Percentiles rank a stretch among this genome's conserved stretches.
Conservation (phyloP, 2,329 filamentous ascomycete genomes). For the Metarhizium guizhouense region DNA sequence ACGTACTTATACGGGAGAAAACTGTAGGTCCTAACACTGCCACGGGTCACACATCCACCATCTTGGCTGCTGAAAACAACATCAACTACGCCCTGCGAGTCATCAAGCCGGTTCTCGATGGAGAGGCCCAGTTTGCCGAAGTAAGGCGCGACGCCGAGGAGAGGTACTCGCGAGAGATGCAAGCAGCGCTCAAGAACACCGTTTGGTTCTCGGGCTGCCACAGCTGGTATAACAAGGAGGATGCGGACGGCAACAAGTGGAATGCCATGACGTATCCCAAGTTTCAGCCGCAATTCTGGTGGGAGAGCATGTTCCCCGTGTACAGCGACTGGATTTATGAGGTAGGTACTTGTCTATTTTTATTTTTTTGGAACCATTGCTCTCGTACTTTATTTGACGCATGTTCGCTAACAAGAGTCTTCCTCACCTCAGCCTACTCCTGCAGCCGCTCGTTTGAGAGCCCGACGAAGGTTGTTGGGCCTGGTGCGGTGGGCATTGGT, state of each 20-base stretch:
- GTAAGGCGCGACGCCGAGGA: conserved; percentile 26
- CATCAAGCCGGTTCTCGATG: conserved; percentile 37
- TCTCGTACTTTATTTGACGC: too few relatives aligned
- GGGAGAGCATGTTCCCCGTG: conserved; percentile 24
- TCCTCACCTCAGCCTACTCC: conserved; percentile 1
- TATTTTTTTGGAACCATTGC: not conserved
- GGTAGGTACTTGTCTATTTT: conserved; percentile 14
- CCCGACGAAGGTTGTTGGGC: not conserved
- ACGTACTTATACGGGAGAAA: not conserved
- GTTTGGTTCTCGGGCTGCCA: conserved; percentile 26
- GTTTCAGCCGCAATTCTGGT: conserved; percentile 26
- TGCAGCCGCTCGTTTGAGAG: conserved; percentile 1
- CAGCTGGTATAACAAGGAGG: conserved; percentile 27
- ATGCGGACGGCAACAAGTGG: conserved; percentile 17
- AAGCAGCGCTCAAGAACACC: conserved; percentile 21
- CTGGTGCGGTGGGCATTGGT: not conserved
- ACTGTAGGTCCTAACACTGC: conserved; percentile 48
- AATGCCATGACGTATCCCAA: conserved; percentile 28
- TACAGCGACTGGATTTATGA: conserved; percentile 23
- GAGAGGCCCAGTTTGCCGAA: conserved; percentile 20
- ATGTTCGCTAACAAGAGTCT: not conserved
- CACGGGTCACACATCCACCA: conserved; percentile 52
- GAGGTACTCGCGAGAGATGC: conserved; percentile 21
- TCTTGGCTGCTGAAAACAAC: conserved; percentile 52
- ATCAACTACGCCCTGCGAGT: conserved; percentile 51